A percentile compares a stretch with the other conserved stretches of the same genome.
phyloP scores from a whole-genome alignment of 2,329 filamentous ascomycete species.

The Cytospora schulzeri region DNA sequence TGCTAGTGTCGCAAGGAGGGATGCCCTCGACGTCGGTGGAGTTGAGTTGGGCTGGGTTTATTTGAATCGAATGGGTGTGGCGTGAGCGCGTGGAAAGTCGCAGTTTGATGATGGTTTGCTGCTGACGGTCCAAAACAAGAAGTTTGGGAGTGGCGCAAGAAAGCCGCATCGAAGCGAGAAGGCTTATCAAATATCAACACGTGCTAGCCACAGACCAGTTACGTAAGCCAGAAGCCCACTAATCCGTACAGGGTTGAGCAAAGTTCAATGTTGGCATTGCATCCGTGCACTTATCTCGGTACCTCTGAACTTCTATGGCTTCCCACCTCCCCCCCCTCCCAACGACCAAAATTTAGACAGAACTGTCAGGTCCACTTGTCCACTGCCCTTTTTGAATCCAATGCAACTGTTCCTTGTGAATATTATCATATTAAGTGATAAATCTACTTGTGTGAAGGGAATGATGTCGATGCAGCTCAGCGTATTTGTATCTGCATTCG shows the following conservation, averaged over 20 bases:
- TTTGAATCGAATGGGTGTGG: neutral
- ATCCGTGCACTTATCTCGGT: too few relatives aligned
- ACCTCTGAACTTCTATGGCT: too few relatives aligned
- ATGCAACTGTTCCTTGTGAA: too few relatives aligned
- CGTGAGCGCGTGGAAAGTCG: neutral
- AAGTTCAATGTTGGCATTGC: too few relatives aligned
- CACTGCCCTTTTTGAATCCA: too few relatives aligned
- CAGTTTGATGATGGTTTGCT: neutral
- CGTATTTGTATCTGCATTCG: constrained; percentile 16
- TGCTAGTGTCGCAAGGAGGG: neutral
- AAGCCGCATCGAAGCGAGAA: neutral
- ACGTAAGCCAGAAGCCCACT: neutral
- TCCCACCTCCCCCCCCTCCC: too few relatives aligned
- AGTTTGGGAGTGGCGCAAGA: neutral
- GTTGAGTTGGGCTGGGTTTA: neutral
- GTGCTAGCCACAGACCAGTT: constrained; percentile 40
- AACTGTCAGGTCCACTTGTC: too few relatives aligned
- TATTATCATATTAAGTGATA: too few relatives aligned
- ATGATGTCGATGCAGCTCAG: neutral
- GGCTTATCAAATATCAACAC: constrained; percentile 36
- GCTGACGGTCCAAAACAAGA: neutral
- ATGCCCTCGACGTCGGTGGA: neutral
- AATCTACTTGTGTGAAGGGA: neutral
- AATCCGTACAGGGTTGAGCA: too few relatives aligned
- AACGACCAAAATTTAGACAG: too few relatives aligned